phyloP scores from a whole-genome alignment of 2,329 filamentous ascomycete species.

The Cercospora sojina region DNA sequence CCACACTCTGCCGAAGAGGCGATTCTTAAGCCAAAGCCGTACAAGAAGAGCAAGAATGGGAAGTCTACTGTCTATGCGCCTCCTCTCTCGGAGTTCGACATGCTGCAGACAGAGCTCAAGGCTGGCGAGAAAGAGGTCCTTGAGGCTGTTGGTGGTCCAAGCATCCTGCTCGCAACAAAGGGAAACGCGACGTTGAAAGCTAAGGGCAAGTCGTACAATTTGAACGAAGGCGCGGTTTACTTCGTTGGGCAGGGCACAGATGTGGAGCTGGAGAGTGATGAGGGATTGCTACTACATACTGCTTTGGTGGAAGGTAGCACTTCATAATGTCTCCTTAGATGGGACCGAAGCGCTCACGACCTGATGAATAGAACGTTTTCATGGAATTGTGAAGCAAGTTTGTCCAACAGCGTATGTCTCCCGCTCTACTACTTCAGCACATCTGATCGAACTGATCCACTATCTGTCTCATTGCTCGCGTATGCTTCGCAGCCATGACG shows the following conservation, averaged over 20 bases:
- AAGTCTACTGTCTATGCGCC: slow-evolving; percentile 65
- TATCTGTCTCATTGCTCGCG: slow-evolving; percentile 5
- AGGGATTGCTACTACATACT: slow-evolving; percentile 50
- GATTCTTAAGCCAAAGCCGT: slow-evolving; percentile 52
- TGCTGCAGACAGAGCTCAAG: slow-evolving; percentile 60
- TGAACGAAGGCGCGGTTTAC: slow-evolving; percentile 64
- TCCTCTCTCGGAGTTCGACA: slow-evolving; percentile 69
- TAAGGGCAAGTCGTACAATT: slow-evolving; percentile 52
- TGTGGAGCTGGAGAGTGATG: slow-evolving; percentile 46
- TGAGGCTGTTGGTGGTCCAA: slow-evolving; percentile 57
- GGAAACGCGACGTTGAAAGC: slow-evolving; percentile 59
- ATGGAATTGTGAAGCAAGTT: background rate
- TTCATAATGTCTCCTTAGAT: slow-evolving; percentile 6
- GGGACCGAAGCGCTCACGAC: background rate
- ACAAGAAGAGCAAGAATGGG: slow-evolving; percentile 55
- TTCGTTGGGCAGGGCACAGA: slow-evolving; percentile 62
- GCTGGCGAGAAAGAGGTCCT: slow-evolving; percentile 60
- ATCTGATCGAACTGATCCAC: background rate
- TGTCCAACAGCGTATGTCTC: background rate
- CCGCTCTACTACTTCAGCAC: background rate
- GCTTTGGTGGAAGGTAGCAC: slow-evolving; percentile 44
- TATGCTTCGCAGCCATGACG: slow-evolving; percentile 8
- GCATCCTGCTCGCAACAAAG: slow-evolving; percentile 61
- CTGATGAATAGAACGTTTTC: background rate
- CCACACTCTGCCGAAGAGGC: slow-evolving; percentile 60